Evolutionary conservation across 1,284 basidiomycete species (phyloP).

Genomic region (Phlebopus sp.): DNA sequence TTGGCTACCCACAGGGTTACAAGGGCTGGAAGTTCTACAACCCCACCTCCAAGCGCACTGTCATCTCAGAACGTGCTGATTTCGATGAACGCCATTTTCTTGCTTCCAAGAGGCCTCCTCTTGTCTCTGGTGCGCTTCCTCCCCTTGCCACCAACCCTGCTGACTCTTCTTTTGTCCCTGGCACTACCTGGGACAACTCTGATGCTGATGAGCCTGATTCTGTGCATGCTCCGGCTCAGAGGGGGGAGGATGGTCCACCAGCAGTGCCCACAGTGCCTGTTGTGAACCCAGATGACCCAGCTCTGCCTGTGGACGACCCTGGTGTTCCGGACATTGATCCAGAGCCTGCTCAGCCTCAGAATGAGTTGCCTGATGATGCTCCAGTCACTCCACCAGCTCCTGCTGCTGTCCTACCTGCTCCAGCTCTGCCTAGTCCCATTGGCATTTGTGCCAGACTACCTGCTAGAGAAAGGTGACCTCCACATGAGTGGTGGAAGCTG

Average conservation of each 20-base stretch:
- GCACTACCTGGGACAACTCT: too few relatives aligned
- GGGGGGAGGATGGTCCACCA: conserved; percentile 2
- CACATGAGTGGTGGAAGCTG: conserved; percentile 2
- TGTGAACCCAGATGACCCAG: neutral
- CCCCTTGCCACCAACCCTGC: too few relatives aligned
- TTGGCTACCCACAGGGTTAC: too few relatives aligned
- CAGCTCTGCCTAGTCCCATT: neutral
- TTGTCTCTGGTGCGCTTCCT: too few relatives aligned
- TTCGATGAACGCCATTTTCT: too few relatives aligned
- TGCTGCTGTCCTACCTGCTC: neutral
- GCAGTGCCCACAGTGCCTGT: neutral
- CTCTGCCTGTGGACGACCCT: neutral
- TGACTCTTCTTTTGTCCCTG: too few relatives aligned
- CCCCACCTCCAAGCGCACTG: too few relatives aligned
- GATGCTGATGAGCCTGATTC: too few relatives aligned
- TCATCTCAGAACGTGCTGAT: too few relatives aligned
- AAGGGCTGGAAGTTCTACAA: too few relatives aligned
- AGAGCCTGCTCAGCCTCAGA: neutral
- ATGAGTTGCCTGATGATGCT: neutral
- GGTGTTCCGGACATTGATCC: neutral
- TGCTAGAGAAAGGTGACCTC: neutral
- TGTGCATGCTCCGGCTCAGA: too few relatives aligned
- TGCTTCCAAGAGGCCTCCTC: too few relatives aligned
- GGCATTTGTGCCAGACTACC: conserved; percentile 6
- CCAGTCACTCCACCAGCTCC: neutral